A percentile compares a stretch with the other conserved stretches of the same genome.
Evolutionary conservation across 176 grass and related monocot genomes (phyloP).

Genomic region (Bonia amplexicaulis): DNA sequence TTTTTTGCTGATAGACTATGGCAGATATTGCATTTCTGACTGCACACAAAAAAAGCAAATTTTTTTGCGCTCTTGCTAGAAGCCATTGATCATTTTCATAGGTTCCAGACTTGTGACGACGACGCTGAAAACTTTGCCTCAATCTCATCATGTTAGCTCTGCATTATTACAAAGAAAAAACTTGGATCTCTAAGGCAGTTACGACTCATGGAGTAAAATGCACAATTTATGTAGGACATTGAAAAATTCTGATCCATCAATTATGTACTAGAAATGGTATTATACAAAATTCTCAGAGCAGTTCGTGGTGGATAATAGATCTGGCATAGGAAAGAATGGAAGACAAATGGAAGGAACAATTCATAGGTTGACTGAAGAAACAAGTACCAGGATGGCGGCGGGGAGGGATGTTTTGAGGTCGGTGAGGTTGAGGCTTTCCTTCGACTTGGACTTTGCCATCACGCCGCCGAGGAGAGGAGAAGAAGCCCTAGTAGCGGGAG

Average conservation of each 20-base stretch:
- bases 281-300: background rate
- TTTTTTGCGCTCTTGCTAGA: background rate
- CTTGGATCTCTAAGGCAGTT: background rate
- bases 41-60: background rate
- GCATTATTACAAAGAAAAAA: background rate
- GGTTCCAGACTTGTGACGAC: background rate
- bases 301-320: background rate
- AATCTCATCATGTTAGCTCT: constrained; percentile 51
- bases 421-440: constrained; percentile 40
- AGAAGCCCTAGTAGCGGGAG: constrained; percentile 9
- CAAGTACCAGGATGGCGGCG: background rate
- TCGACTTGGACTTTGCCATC: constrained; percentile 22
- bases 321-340: background rate
- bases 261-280: background rate
- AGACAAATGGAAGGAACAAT: background rate
- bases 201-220: background rate
- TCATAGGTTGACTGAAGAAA: background rate
- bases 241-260: background rate
- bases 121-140: constrained; percentile 37
- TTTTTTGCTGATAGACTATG: background rate
- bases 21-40: background rate
- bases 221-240: background rate
- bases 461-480: constrained; percentile 21
- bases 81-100: background rate
- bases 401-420: constrained; percentile 61